phyloP scores from a whole-genome alignment of 75 land plant genomes.

The Isoetes taiwanensis region DNA sequence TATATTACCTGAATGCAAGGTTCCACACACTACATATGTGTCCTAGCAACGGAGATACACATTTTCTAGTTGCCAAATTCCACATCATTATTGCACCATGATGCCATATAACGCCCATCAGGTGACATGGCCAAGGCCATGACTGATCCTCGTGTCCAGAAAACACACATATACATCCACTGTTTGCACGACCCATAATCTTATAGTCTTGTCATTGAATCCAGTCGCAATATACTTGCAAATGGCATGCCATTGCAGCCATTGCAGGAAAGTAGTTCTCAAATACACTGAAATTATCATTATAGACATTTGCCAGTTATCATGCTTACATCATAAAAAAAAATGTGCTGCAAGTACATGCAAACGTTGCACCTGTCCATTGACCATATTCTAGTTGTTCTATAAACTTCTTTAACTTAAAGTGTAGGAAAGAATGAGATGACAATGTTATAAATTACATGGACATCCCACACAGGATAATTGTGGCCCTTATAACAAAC shows the following conservation, averaged over 20 bases:
- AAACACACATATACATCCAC: slow-evolving; percentile 95
- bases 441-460: no score
- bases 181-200: slow-evolving; percentile 92
- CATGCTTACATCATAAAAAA: no score
- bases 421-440: no score
- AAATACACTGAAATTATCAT: not conserved
- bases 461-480: slow-evolving; percentile 99
- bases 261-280: slow-evolving; percentile 23
- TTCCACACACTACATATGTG: slow-evolving; percentile 89
- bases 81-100: slow-evolving; percentile 95
- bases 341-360: no score
- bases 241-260: slow-evolving; percentile 97
- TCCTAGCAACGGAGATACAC: slow-evolving; percentile 80
- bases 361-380: no score
- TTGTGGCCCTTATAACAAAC: slow-evolving; percentile 98
- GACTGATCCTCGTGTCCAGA: slow-evolving; percentile 91
- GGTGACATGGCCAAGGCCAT: slow-evolving; percentile 91
- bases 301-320: no score
- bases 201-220: slow-evolving; percentile 90
- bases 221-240: slow-evolving; percentile 99
- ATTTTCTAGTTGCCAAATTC: slow-evolving; percentile 75
- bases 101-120: slow-evolving; percentile 96
- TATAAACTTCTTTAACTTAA: no score
- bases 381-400: no score
- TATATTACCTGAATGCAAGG: slow-evolving; percentile 80